Percentiles rank a stretch among this genome's conserved stretches.
phyloP scores from a whole-genome alignment of 257 asterid species.

The Fraxinus americana region DNA sequence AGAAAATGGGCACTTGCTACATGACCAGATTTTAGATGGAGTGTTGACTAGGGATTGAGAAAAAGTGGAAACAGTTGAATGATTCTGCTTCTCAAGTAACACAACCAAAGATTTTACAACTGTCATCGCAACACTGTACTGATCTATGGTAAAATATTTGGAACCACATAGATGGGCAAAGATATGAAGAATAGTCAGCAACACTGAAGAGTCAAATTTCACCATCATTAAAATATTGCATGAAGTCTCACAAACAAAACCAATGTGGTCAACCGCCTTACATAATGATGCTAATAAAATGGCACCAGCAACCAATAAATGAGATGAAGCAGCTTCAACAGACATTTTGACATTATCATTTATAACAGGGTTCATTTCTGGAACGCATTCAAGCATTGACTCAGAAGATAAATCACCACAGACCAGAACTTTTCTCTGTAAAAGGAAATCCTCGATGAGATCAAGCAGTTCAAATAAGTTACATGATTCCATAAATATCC shows the following conservation, averaged over 20 bases:
- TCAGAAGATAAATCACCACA: constrained; percentile 39
- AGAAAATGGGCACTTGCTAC: constrained; percentile 67
- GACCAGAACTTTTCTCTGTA: constrained; percentile 52
- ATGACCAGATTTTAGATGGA: constrained; percentile 38
- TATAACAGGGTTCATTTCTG: constrained; percentile 42
- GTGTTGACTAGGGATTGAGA: constrained; percentile 30
- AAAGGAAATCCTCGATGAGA: constrained; percentile 68
- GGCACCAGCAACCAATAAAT: constrained; percentile 61
- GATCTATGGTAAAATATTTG: constrained; percentile 53
- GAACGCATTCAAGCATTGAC: constrained; percentile 26
- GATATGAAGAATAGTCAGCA: constrained; percentile 67
- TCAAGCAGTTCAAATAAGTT: constrained; percentile 57
- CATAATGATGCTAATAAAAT: constrained; percentile 73
- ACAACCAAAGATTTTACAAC: constrained; percentile 72
- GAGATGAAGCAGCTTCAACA: constrained; percentile 53
- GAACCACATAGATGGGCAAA: constrained; percentile 75
- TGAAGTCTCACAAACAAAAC: constrained; percentile 80
- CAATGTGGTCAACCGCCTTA: constrained; percentile 62
- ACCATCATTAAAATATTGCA: constrained; percentile 54
- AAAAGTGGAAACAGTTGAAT: constrained; percentile 25
- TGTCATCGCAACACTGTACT: constrained; percentile 53
- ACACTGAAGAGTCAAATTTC: constrained; percentile 39
- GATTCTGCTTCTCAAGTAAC: constrained; percentile 56
- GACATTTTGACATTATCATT: constrained; percentile 41
- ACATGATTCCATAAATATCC: constrained; percentile 51